Conservation (phyloP, 768 basidiomycete species). For the Erythrobasidium yunnanense region DNA sequence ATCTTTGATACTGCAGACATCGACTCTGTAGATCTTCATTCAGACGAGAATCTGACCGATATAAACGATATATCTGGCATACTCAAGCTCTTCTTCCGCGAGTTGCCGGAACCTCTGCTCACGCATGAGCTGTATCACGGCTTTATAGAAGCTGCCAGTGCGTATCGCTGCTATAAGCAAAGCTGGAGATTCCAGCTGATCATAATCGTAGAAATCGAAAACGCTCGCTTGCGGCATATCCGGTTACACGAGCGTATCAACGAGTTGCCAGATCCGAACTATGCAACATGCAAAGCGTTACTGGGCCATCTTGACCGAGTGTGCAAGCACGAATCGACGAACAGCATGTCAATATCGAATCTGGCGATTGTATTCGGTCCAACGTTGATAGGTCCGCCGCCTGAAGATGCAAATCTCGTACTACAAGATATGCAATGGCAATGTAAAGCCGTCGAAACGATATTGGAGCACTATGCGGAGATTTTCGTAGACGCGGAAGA, state of each 20-base stretch:
- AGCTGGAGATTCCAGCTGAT: neutral
- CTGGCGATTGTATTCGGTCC: conserved; percentile 95
- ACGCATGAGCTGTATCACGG: conserved; percentile 73
- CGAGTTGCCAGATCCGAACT: conserved; percentile 96
- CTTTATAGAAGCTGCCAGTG: conserved; percentile 91
- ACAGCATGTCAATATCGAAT: conserved; percentile 49
- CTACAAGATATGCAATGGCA: conserved; percentile 47
- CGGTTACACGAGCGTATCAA: conserved; percentile 94
- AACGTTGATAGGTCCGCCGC: conserved; percentile 73
- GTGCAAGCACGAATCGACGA: conserved; percentile 55
- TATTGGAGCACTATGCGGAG: conserved; percentile 83
- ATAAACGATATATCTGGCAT: conserved; percentile 93
- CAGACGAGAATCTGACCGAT: conserved; percentile 81
- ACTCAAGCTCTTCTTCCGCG: conserved; percentile 89
- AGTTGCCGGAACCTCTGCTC: conserved; percentile 84
- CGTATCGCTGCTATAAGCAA: conserved; percentile 40
- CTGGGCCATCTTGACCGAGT: conserved; percentile 75
- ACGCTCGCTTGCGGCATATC: conserved; percentile 88
- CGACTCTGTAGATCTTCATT: conserved; percentile 72
- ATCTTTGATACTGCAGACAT: conserved; percentile 50
- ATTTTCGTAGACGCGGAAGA: conserved; percentile 76
- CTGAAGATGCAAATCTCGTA: conserved; percentile 41
- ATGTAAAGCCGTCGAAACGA: conserved; percentile 78
- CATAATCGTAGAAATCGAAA: conserved; percentile 60
- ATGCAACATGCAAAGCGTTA: conserved; percentile 89